phyloP scores from a whole-genome alignment of 768 basidiomycete genomes.

The Termitomyces sp. region DNA sequence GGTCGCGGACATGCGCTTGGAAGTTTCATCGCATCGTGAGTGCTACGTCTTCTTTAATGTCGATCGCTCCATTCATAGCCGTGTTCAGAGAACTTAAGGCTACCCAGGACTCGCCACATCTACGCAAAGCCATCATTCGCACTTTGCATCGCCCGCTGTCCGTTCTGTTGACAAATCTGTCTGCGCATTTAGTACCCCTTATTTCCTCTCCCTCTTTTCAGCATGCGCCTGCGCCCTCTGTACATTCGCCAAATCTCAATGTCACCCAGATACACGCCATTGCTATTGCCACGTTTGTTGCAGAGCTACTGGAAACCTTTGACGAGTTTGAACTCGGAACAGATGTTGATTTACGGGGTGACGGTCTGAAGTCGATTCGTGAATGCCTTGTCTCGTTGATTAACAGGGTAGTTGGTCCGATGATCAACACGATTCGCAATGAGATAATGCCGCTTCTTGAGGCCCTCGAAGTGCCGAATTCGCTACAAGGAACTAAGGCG shows the following conservation, averaged over 20 bases:
- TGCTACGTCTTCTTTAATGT: slow-evolving; percentile 14
- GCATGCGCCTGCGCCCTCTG: slow-evolving; percentile 42
- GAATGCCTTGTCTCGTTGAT: slow-evolving; percentile 67
- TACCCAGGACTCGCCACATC: slow-evolving; percentile 54
- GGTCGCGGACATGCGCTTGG: slow-evolving; percentile 70
- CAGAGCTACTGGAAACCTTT: slow-evolving; percentile 67
- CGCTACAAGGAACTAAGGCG: slow-evolving; percentile 22
- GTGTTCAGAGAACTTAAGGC: slow-evolving; percentile 61
- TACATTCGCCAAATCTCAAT: slow-evolving; percentile 49
- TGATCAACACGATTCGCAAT: slow-evolving; percentile 54
- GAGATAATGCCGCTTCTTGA: slow-evolving; percentile 60
- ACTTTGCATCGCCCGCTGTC: slow-evolving; percentile 74
- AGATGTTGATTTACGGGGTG: slow-evolving; percentile 56
- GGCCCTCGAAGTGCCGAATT: slow-evolving; percentile 47
- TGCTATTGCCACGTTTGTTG: slow-evolving; percentile 62
- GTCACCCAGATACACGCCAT: slow-evolving; percentile 69
- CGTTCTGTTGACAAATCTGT: slow-evolving; percentile 66
- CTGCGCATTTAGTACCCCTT: slow-evolving; percentile 59
- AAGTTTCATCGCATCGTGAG: slow-evolving; percentile 65
- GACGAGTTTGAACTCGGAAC: slow-evolving; percentile 60
- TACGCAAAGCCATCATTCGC: slow-evolving; percentile 66
- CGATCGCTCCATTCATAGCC: slow-evolving; percentile 9
- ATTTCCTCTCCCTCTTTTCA: slow-evolving; percentile 62
- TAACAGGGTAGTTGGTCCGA: slow-evolving; percentile 58
- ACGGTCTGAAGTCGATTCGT: slow-evolving; percentile 65